Base-by-base conservation (phyloP, 139 green algal species). In the Ulvella scutata region DNA sequence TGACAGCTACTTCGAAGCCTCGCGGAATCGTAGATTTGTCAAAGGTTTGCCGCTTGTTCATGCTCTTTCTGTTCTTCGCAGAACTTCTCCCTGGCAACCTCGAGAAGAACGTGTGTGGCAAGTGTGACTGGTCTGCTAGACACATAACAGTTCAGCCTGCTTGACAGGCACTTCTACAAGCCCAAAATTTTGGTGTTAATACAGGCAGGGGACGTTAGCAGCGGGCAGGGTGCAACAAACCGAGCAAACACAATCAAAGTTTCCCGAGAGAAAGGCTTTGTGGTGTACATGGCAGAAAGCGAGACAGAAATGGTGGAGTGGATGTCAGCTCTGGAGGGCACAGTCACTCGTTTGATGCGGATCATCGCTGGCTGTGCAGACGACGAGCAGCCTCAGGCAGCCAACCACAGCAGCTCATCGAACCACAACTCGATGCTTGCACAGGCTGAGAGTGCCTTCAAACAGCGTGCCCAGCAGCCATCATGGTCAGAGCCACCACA, bases 281-380 rank as follows among this genome's bases (percentile, higher is more conserved):
- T 93, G 3, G 86, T 75, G 61, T 97, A 94, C 76, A 67, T 96
- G 4, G 80, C 79, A n/a, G 89, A 93, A 43, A 88, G 75, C 31
- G 91, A 97, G 81, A 96, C 89, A 3, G 88, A 95, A 72, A 81
- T 91, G 72, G 91, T 96, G 33, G 89, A 94, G 82, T 96, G 91
- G 91, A 81, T 94, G 38, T 91, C 83, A 2, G 91, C 88, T 0
- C 62, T 96, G n/a, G 88, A 96, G 62, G 83, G 81, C 2, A 81
- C 88, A 0, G 84, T 94, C 20, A 43, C 61, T 9, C 77, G 76
- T 17, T 93, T 96, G 13, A 78, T 89, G 21, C 86, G 85, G 37
- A 62, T 84, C 26, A 74, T 90, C 20, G 90, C 88, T 0, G 87
- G 90, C 0, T n/a, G n/a, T n/a, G 82, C 91, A 36, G 90, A 95